A percentile compares a stretch with the other conserved stretches of the same genome.
Evolutionary conservation across 1,139 yeast genomes (phyloP).

Genomic region (Yamadazyma dushanensis): DNA sequence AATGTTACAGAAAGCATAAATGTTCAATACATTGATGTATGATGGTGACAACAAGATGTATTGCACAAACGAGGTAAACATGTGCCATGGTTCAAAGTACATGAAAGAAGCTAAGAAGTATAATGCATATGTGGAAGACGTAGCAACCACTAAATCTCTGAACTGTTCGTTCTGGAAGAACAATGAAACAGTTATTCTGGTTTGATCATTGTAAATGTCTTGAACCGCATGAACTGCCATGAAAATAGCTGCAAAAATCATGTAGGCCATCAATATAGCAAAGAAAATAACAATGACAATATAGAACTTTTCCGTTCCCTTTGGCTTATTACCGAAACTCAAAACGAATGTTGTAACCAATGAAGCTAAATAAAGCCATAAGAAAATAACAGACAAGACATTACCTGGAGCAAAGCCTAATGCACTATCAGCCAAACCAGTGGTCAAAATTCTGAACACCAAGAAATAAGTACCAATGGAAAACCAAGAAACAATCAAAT

Average conservation of each 20-base stretch:
- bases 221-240: constrained; percentile 49
- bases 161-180: constrained; percentile 45
- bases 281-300: constrained; percentile 83
- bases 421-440: constrained; percentile 57
- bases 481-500: constrained; percentile 68
- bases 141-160: constrained; percentile 50
- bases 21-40: constrained; percentile 48
- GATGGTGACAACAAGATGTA: constrained; percentile 49
- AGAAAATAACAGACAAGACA: constrained; percentile 72
- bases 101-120: constrained; percentile 48
- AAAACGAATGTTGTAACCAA: constrained; percentile 88
- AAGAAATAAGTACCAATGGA: constrained; percentile 78
- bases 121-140: constrained; percentile 46
- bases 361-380: constrained; percentile 89
- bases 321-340: constrained; percentile 92
- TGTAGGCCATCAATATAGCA: constrained; percentile 88
- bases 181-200: constrained; percentile 36
- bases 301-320: constrained; percentile 84
- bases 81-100: constrained; percentile 53
- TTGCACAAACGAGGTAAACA: constrained; percentile 50
- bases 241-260: constrained; percentile 65
- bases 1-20: constrained; percentile 51
- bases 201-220: constrained; percentile 29
- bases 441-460: constrained; percentile 76
- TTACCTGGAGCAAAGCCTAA: constrained; percentile 65